These are phyloP conservation scores for Thalassiosira profunda DNA, from an alignment of 108 stramenopile genomes.

Conservation along the genomic window DNA sequence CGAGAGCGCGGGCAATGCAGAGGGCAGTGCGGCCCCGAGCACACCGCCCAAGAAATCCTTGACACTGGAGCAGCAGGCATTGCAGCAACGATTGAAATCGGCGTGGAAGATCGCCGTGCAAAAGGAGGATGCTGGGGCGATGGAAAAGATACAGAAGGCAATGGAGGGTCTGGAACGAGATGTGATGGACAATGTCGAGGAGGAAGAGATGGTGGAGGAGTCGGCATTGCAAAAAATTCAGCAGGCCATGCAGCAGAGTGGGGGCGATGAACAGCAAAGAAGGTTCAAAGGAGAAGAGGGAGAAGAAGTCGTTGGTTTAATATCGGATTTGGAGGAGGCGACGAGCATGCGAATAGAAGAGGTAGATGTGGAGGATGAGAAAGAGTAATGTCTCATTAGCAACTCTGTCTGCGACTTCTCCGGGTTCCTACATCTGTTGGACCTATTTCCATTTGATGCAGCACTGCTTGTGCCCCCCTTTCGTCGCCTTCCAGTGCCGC, in stretches of 20 bases:
- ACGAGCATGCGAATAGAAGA: background rate
- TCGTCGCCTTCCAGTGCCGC: too few relatives aligned
- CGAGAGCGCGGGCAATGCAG: background rate
- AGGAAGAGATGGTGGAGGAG: background rate
- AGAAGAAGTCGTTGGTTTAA: slow-evolving; percentile 37
- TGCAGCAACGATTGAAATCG: slow-evolving; percentile 32
- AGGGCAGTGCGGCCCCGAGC: background rate
- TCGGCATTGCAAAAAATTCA: slow-evolving; percentile 29
- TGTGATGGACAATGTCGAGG: slow-evolving; percentile 4
- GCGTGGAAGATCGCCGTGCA: slow-evolving; percentile 46
- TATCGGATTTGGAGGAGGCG: slow-evolving; percentile 41
- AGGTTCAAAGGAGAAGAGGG: background rate
- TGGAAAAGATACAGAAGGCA: slow-evolving; percentile 43
- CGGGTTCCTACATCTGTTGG: too few relatives aligned
- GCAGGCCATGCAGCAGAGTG: slow-evolving; percentile 28
- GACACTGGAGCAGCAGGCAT: slow-evolving; percentile 41
- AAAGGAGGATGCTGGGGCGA: slow-evolving; percentile 27
- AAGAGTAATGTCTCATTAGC: too few relatives aligned
- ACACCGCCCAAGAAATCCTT: slow-evolving; percentile 13
- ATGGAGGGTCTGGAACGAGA: slow-evolving; percentile 42
- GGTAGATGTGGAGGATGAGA: background rate
- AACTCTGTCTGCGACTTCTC: too few relatives aligned
- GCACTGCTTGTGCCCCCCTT: too few relatives aligned
- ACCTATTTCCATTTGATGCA: too few relatives aligned
- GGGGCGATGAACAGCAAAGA: too few relatives aligned